phyloP scores from a whole-genome alignment of 2,329 filamentous ascomycete genomes.

The Phoma sp. region DNA sequence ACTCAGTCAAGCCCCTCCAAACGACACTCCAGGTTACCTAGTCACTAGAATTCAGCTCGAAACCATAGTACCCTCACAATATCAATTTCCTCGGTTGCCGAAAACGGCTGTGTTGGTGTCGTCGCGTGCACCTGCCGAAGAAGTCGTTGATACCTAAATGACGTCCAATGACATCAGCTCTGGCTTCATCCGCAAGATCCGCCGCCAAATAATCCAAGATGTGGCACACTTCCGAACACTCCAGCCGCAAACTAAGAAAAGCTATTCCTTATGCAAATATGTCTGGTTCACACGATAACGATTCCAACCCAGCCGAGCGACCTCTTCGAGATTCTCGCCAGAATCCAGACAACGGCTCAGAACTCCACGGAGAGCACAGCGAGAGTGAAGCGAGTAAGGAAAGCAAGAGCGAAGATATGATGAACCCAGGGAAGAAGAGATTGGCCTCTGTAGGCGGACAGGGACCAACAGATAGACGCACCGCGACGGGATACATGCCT shows the following conservation, averaged over 20 bases:
- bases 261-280: constrained; percentile 2
- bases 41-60: too few relatives aligned
- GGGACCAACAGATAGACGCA: constrained; percentile 27
- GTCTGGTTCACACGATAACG: constrained; percentile 12
- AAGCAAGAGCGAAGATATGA: constrained; percentile 15
- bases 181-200: constrained; percentile 3
- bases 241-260: constrained; percentile 13
- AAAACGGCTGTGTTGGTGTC: neutral
- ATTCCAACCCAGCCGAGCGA: constrained; percentile 10
- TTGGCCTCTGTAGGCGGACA: constrained; percentile 11
- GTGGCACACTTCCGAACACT: constrained; percentile 10
- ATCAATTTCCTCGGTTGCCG: neutral
- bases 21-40: too few relatives aligned
- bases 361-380: constrained; percentile 15
- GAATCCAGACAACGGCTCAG: constrained; percentile 17
- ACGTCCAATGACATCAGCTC: constrained; percentile 8
- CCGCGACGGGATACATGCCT: constrained; percentile 38
- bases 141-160: neutral
- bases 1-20: neutral
- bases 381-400: neutral
- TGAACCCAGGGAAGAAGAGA: constrained; percentile 19
- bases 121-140: neutral
- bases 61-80: neutral
- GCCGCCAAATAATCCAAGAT: neutral
- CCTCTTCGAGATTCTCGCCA: constrained; percentile 18